A percentile compares a stretch with the other conserved stretches of the same genome.
Conservation (phyloP, 768 basidiomycete genomes). For the Amanita subjunquillea region DNA sequence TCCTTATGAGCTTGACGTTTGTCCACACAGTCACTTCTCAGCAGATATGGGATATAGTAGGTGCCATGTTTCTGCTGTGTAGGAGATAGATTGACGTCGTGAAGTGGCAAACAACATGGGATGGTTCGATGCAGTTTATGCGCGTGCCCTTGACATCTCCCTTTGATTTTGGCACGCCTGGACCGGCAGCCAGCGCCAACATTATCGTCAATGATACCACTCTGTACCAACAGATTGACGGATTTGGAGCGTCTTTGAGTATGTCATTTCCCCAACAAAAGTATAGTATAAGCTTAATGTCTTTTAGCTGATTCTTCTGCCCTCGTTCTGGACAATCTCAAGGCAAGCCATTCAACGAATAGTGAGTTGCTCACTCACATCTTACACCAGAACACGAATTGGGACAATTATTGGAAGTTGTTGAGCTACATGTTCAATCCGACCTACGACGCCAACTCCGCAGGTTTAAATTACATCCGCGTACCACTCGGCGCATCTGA, state of each 20-base stretch:
- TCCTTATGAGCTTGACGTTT: conserved; percentile 1
- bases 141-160: conserved; percentile 33
- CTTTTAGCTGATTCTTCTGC: conserved; percentile 63
- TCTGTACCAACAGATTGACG: conserved; percentile 52
- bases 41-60: not conserved
- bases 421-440: conserved; percentile 52
- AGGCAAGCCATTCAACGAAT: conserved; percentile 28
- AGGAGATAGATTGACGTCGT: not conserved
- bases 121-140: conserved; percentile 40
- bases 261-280: conserved; percentile 3
- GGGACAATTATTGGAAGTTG: conserved; percentile 46
- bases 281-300: not conserved
- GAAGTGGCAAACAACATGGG: conserved; percentile 56
- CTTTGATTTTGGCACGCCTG: conserved; percentile 51
- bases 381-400: conserved; percentile 33
- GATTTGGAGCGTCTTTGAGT: conserved; percentile 65
- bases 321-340: conserved; percentile 46
- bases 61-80: not conserved
- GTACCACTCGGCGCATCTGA: conserved; percentile 67
- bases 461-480: conserved; percentile 61
- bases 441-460: conserved; percentile 47
- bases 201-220: conserved; percentile 47
- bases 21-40: not conserved
- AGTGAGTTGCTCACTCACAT: not conserved
- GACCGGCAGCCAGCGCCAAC: conserved; percentile 46